Evolutionary conservation across 495 filamentous ascomycete genomes (phyloP), one percentile per base, ranked within the genome.

Genomic region (Penicillium coffeae): DNA sequence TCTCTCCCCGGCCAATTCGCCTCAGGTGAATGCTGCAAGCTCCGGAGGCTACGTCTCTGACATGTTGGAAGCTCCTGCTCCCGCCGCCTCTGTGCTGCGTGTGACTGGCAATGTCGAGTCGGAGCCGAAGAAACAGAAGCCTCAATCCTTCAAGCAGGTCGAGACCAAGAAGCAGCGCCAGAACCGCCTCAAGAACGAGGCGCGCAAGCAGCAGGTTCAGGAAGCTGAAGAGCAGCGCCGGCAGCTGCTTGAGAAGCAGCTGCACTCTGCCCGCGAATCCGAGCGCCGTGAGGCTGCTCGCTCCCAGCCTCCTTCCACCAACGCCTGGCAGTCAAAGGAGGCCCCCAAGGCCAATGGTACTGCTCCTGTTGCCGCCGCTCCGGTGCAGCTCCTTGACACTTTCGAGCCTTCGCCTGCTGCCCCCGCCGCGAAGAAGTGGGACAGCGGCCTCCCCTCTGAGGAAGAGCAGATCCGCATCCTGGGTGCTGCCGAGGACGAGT

Each of bases 91-190:
- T 4, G 82, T 90, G 33, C 78, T 95, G 30, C 83, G 87, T 16
- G 68, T 95, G 37, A 90, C 85, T 36, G 81, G 82, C 35, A 68
- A 75, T 4, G 72, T 79, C 22, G 79, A 86, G 53, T 70, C 70
- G 36, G 78, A 81, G 55, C 66, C 80, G 37, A 86, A 84, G 72
- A 78, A 84, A 65, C 70, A 77, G 61, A 86, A 86, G 73, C 56
- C 72, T 47, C 73, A 77, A 59, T 75, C 78, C 59, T 70, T 69
- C 63, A 70, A 74, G 61, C 63, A 68, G 43, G 77, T 74, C 10
- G 86, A 91, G 70, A 87, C 84, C 20, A 94, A 95, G 84, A 95
- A 94, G 76, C 87, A 92, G 71, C 83, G 90, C 41, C 88, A 93
- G 72, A 88, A 93, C 69, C 78, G 81, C 30, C 76, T 82, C 64